These are phyloP conservation scores for Selaginella moellendorffii DNA, from an alignment of 75 land plant species.

Conservation along the genomic window DNA sequence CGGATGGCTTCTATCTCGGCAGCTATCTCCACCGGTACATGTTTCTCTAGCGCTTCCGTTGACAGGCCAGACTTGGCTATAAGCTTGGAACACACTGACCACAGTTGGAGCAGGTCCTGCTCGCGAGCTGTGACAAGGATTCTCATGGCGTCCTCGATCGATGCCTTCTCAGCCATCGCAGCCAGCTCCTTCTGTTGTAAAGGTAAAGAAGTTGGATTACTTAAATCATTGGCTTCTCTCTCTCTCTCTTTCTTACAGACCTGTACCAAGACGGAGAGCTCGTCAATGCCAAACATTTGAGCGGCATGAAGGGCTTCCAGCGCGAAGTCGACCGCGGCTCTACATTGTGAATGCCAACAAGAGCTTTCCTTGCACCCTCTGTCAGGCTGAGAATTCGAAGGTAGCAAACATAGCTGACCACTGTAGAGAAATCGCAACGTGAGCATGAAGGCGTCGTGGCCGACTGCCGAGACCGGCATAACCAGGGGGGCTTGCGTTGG, in stretches of 20 bases:
- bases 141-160: conserved; percentile 81
- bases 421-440: conserved; percentile 78
- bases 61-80: conserved; percentile 88
- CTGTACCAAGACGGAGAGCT: conserved; percentile 31
- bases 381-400: too few species aligned
- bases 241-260: conserved; percentile 9
- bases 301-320: conserved; percentile 79
- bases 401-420: conserved; percentile 56
- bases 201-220: too few species aligned
- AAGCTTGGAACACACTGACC: conserved; percentile 70
- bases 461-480: conserved; percentile 78
- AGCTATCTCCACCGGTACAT: conserved; percentile 67
- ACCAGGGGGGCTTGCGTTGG: conserved; percentile 17
- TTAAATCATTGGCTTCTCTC: not conserved
- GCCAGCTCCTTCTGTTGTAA: conserved; percentile 71
- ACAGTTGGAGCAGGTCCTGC: conserved; percentile 65
- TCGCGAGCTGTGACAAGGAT: conserved; percentile 65
- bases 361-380: too few species aligned
- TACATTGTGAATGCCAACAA: conserved; percentile 40
- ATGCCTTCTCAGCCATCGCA: conserved; percentile 72
- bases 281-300: conserved; percentile 71
- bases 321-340: conserved; percentile 76
- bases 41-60: conserved; percentile 56
- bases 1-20: conserved; percentile 73
- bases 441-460: conserved; percentile 81